phyloP scores from a whole-genome alignment of 1,284 basidiomycete species.

The Cryptococcus sp. region DNA sequence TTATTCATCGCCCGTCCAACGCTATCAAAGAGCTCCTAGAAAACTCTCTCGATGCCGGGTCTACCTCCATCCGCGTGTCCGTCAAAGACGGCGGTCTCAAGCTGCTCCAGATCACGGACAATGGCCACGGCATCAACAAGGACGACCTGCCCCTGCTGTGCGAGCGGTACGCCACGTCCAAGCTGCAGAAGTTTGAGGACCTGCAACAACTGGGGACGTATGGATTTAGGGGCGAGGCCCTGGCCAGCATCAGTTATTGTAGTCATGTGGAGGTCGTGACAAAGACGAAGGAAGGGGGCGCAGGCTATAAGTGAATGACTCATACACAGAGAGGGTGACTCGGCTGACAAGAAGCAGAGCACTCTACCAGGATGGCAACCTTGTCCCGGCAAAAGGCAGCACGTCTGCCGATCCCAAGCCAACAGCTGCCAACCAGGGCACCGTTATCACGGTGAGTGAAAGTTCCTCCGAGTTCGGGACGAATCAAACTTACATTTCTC shows the following conservation, averaged over 20 bases:
- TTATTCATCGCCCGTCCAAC: slow-evolving; percentile 93
- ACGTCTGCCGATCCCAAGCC: slow-evolving; percentile 73
- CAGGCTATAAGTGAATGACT: slow-evolving; percentile 79
- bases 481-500: neutral
- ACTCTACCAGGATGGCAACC: slow-evolving; percentile 68
- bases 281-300: slow-evolving; percentile 74
- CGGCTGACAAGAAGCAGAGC: slow-evolving; percentile 57
- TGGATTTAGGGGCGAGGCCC: slow-evolving; percentile 94
- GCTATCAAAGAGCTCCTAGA: slow-evolving; percentile 96
- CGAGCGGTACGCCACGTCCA: slow-evolving; percentile 94
- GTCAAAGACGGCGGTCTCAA: slow-evolving; percentile 96
- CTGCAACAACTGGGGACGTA: slow-evolving; percentile 83
- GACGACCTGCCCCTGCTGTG: slow-evolving; percentile 84
- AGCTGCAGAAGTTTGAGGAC: slow-evolving; percentile 82
- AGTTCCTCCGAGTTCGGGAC: neutral
- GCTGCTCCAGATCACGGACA: slow-evolving; percentile 92
- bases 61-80: slow-evolving; percentile 80
- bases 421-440: slow-evolving; percentile 92
- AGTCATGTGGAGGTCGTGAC: slow-evolving; percentile 83
- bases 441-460: slow-evolving; percentile 69
- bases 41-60: slow-evolving; percentile 88
- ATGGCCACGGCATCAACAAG: slow-evolving; percentile 85
- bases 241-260: slow-evolving; percentile 95
- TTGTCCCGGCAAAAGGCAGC: slow-evolving; percentile 67
- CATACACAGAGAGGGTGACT: neutral